Percentiles rank a stretch among this genome's conserved stretches.
Conservation (phyloP, 352 stramenopile species). For the Phytophthora capsici region DNA sequence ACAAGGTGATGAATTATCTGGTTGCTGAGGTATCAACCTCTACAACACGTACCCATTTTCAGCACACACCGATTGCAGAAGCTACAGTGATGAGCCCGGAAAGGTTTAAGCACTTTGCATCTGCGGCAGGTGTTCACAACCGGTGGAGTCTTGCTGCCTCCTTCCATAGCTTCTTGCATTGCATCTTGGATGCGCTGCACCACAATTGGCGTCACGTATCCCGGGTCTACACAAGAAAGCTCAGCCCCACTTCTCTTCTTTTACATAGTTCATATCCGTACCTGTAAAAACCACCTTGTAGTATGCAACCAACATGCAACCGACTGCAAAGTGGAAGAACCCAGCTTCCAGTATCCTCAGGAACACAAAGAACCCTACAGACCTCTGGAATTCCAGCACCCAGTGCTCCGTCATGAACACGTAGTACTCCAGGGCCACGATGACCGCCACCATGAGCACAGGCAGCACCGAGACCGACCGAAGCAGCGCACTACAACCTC, state of each 20-base stretch:
- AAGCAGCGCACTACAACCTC: conserved; percentile 52
- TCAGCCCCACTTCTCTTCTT: neutral
- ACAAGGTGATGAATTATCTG: conserved; percentile 11
- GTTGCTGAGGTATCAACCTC: neutral
- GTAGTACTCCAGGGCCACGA: conserved; percentile 74
- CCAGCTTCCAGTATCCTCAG: conserved; percentile 42
- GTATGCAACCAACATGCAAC: conserved; percentile 64
- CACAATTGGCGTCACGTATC: conserved; percentile 73
- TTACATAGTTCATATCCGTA: conserved; percentile 18
- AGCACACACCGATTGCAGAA: conserved; percentile 87
- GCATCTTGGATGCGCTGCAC: conserved; percentile 69
- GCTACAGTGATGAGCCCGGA: conserved; percentile 85
- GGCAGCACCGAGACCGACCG: conserved; percentile 67
- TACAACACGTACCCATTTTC: conserved; percentile 79
- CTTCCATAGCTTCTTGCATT: conserved; percentile 65
- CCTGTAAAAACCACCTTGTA: conserved; percentile 80
- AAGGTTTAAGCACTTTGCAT: conserved; percentile 80
- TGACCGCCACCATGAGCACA: conserved; percentile 65
- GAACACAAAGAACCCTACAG: conserved; percentile 27
- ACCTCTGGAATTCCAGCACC: conserved; percentile 36
- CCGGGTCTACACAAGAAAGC: conserved; percentile 57
- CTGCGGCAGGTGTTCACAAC: conserved; percentile 53
- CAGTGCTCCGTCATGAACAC: conserved; percentile 67
- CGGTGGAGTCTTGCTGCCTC: conserved; percentile 19
- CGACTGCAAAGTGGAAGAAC: conserved; percentile 69